phyloP scores from a whole-genome alignment of 148 eudicot species.

The Tetragonia tetragonoides region DNA sequence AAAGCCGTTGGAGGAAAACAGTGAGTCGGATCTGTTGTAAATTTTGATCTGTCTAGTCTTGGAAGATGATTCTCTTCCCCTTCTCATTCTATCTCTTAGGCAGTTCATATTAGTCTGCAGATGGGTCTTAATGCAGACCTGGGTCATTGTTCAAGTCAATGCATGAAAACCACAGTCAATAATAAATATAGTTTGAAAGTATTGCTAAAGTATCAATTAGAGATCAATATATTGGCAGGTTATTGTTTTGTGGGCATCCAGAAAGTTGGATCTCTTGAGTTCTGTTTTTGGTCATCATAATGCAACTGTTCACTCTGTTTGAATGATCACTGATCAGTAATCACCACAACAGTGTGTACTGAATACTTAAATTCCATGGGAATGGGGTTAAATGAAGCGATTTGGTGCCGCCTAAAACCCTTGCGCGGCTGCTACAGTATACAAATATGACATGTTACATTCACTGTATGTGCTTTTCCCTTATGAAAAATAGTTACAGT shows the following conservation, averaged over 20 bases:
- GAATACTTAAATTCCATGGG: too few species aligned
- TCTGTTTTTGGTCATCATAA: slow-evolving; percentile 2
- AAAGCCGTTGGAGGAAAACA: slow-evolving; percentile 20
- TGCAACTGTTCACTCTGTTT: too few species aligned
- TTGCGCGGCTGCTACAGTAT: too few species aligned
- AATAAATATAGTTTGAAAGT: not conserved
- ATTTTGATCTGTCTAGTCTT: slow-evolving; percentile 21
- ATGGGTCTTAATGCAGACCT: not conserved
- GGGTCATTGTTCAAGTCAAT: not conserved
- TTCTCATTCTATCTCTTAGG: not conserved
- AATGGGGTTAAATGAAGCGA: too few species aligned
- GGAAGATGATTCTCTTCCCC: slow-evolving; percentile 1
- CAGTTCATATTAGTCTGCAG: slow-evolving; percentile 1
- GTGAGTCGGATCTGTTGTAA: slow-evolving; percentile 29
- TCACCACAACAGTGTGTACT: too few species aligned
- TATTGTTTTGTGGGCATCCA: too few species aligned
- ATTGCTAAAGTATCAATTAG: not conserved
- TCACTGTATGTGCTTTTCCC: too few species aligned
- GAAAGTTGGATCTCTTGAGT: not conserved
- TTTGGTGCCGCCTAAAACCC: too few species aligned
- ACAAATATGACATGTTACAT: too few species aligned
- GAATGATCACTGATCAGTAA: too few species aligned
- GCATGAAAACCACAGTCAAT: not conserved
- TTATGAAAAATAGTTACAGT: too few species aligned
- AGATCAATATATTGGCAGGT: not conserved